Percentiles rank a stretch among this genome's conserved stretches.
Conservation (phyloP, 2,329 filamentous ascomycete species). For the Trichophaea hybrida region DNA sequence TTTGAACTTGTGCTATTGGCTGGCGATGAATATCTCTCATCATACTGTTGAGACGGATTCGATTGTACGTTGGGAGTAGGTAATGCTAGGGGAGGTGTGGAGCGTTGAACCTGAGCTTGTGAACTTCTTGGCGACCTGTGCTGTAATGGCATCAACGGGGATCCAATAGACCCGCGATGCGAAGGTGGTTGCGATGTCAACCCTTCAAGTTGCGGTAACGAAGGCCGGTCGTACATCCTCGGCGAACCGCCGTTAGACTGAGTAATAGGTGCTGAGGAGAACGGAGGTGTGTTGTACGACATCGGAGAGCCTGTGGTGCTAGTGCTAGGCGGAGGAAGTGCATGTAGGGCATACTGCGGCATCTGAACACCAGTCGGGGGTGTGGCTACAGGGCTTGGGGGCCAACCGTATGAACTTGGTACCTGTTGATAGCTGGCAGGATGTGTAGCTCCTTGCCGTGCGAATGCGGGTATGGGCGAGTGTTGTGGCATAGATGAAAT, state of each 20-base stretch:
- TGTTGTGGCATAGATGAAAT: constrained; percentile 33
- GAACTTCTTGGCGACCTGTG: constrained; percentile 21
- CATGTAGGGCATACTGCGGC: constrained; percentile 26
- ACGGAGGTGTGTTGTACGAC: constrained; percentile 34
- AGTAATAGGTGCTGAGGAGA: constrained; percentile 37
- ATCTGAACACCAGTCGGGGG: constrained; percentile 28
- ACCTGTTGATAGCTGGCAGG: constrained; percentile 26
- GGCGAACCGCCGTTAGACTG: constrained; percentile 11
- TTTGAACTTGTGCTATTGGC: constrained; percentile 38
- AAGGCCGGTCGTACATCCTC: constrained; percentile 29
- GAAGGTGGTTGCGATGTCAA: constrained; percentile 28
- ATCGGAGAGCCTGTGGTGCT: constrained; percentile 32
- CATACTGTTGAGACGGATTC: constrained; percentile 24
- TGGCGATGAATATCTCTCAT: constrained; percentile 27
- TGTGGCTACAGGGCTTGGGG: constrained; percentile 28
- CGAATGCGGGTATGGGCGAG: constrained; percentile 31
- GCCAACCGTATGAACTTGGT: constrained; percentile 26
- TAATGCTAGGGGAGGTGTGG: constrained; percentile 23
- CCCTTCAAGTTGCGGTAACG: constrained; percentile 29
- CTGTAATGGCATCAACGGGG: constrained; percentile 19
- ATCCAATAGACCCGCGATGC: constrained; percentile 22
- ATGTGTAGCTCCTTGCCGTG: constrained; percentile 24
- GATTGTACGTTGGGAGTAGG: constrained; percentile 28
- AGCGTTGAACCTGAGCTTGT: constrained; percentile 23
- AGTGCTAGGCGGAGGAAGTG: constrained; percentile 31